Conservation (phyloP, 768 basidiomycete genomes). For the Gloeostereum incarnatum region DNA sequence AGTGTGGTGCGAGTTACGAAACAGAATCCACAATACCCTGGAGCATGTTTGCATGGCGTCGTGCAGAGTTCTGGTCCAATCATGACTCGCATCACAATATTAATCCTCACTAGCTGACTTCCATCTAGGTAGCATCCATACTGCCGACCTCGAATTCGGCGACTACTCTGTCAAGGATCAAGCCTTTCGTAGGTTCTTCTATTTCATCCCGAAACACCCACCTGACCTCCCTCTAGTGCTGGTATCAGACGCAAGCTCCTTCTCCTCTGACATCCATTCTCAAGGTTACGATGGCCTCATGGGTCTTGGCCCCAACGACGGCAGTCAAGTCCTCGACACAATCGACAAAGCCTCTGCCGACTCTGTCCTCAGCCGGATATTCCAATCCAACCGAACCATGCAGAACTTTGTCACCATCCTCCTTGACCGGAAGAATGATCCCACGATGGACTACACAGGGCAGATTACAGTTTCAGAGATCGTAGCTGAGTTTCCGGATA, state of each 20-base stretch:
- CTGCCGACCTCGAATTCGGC: slow-evolving; percentile 44
- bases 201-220: background rate
- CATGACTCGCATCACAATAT: too few relatives aligned
- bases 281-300: slow-evolving; percentile 67
- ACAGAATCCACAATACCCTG: too few relatives aligned
- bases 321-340: slow-evolving; percentile 53
- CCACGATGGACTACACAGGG: slow-evolving; percentile 41
- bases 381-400: slow-evolving; percentile 43
- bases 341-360: slow-evolving; percentile 40
- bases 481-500: slow-evolving; percentile 50
- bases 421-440: slow-evolving; percentile 51
- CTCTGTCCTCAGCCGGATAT: slow-evolving; percentile 56
- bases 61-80: too few relatives aligned
- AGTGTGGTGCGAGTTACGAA: too few relatives aligned
- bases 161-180: slow-evolving; percentile 51
- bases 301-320: slow-evolving; percentile 71
- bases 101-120: background rate
- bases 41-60: too few relatives aligned
- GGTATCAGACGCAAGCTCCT: slow-evolving; percentile 52
- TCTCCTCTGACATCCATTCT: slow-evolving; percentile 47
- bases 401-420: slow-evolving; percentile 63
- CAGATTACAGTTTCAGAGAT: slow-evolving; percentile 64
- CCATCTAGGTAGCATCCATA: slow-evolving; percentile 42
- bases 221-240: slow-evolving; percentile 33
- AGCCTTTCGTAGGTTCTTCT: slow-evolving; percentile 45